phyloP scores from a whole-genome alignment of 2,329 filamentous ascomycete genomes.

The Balansia obtecta region DNA sequence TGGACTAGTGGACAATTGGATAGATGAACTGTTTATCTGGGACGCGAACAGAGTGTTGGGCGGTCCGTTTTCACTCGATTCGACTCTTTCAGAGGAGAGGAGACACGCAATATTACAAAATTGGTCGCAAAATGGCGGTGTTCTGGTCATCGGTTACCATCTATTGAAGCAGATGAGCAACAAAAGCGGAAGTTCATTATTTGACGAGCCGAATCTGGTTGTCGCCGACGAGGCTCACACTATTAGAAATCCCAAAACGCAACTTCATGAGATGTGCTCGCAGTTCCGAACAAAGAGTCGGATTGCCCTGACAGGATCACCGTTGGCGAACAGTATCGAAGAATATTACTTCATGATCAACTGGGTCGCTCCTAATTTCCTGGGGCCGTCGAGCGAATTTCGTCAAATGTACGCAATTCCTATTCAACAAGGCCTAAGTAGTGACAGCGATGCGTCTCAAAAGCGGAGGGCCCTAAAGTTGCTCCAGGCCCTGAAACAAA shows the following conservation, averaged over 20 bases:
- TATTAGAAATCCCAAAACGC: constrained; percentile 53
- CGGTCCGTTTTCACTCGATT: constrained; percentile 40
- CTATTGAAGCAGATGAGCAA: constrained; percentile 41
- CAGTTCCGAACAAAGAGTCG: constrained; percentile 55
- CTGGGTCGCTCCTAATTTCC: constrained; percentile 71
- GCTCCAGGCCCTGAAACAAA: constrained; percentile 57
- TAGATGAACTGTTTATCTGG: constrained; percentile 65
- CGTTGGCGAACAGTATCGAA: constrained; percentile 68
- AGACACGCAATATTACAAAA: constrained; percentile 33
- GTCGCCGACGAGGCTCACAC: constrained; percentile 77
- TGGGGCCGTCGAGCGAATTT: constrained; percentile 60
- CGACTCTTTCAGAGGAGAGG: constrained; percentile 19
- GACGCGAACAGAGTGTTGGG: constrained; percentile 43
- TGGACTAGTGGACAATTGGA: constrained; percentile 69
- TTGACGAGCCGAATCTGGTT: constrained; percentile 55
- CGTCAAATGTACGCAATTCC: constrained; percentile 55
- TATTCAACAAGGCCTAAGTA: constrained; percentile 59
- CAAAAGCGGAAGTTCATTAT: constrained; percentile 33
- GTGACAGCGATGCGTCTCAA: constrained; percentile 45
- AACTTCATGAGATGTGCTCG: constrained; percentile 39
- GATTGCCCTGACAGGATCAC: constrained; percentile 78
- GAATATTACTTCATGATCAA: constrained; percentile 84
- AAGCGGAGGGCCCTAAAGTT: constrained; percentile 50
- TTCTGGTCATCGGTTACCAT: constrained; percentile 65
- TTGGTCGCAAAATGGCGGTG: constrained; percentile 56